A percentile compares a stretch with the other conserved stretches of the same genome.
phyloP scores from a whole-genome alignment of 495 filamentous ascomycete species.

The Hypoxylon subgilvum region DNA sequence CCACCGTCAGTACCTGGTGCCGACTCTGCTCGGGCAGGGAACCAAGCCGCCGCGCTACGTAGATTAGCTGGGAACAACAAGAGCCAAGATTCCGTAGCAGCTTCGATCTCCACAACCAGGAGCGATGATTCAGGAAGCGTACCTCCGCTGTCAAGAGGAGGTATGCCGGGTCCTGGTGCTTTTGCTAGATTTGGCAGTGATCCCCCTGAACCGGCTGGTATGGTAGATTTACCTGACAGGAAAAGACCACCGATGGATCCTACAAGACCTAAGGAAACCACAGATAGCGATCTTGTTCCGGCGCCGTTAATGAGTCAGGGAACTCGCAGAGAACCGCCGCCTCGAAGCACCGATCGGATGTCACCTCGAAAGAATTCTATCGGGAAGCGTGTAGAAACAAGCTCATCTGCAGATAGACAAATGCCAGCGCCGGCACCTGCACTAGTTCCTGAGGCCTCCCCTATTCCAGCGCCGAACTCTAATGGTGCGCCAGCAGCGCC shows the following conservation, averaged over 20 bases:
- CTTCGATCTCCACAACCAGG: slow-evolving; percentile 47
- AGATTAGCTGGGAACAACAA: slow-evolving; percentile 56
- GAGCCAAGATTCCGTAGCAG: slow-evolving; percentile 62
- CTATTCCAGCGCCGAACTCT: slow-evolving; percentile 13
- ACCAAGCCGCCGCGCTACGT: slow-evolving; percentile 50
- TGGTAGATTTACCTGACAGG: slow-evolving; percentile 57
- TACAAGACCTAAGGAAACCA: slow-evolving; percentile 45
- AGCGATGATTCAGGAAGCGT: slow-evolving; percentile 56
- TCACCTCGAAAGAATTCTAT: slow-evolving; percentile 47
- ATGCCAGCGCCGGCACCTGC: slow-evolving; percentile 4
- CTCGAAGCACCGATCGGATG: slow-evolving; percentile 54
- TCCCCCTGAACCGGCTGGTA: slow-evolving; percentile 44
- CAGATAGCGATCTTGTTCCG: slow-evolving; percentile 56
- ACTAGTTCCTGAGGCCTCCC: slow-evolving; percentile 14
- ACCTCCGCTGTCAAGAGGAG: slow-evolving; percentile 57
- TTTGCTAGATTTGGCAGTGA: slow-evolving; percentile 47
- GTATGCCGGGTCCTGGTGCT: slow-evolving; percentile 46
- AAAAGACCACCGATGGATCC: slow-evolving; percentile 62
- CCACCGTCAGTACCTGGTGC: slow-evolving; percentile 42
- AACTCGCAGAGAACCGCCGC: slow-evolving; percentile 53
- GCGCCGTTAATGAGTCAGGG: slow-evolving; percentile 60
- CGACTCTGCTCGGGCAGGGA: slow-evolving; percentile 52
- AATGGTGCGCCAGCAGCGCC: slow-evolving; percentile 31
- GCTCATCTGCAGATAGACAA: slow-evolving; percentile 13
- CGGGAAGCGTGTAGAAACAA: slow-evolving; percentile 25